Base-by-base conservation (phyloP, 371 early-diverging fungal species). In the Mucor saturninus region DNA sequence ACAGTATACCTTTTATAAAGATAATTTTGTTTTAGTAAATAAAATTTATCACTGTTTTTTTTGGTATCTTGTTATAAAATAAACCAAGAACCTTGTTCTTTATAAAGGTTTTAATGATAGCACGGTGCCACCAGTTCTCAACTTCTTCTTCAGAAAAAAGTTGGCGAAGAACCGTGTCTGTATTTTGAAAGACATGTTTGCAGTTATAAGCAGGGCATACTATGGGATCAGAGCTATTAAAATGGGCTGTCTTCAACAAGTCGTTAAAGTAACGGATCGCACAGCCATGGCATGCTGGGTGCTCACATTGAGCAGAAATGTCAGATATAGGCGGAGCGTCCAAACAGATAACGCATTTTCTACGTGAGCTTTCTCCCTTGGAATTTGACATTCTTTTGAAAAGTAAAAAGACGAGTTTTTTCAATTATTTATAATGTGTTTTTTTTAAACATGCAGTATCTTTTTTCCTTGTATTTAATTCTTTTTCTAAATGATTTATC, bases 71-170 rank as follows among this genome's bases (percentile, higher is more conserved):
- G 50, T 59, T 62, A 48, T 26, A 39, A 21, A 58, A 58, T 5
- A 61, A 51, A 60, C 14, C 40, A 50, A 38, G 6, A 32, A 62
- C 68, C 64, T 59, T 63, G 15, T 68, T 63, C 6, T 29, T 2
- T n/a, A 68, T 51, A 45, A 15, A 59, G 4, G 50, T 14, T 14
- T 46, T 46, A 7, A 37, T 46, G 15, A 55, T 38, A 28, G 57
- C 64, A 13, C 5, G 21, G 31, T 29, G 15, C 69, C 69, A 69
- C 69, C 69, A 69, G 15, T 37, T 8, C 1, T 53, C 31, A 2
- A 28, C 45, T 37, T 64, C 51, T 6, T 29, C 14, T 3, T 43
- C 14, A 13, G 50, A 31, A 8, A 61, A 52, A 10, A 45, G 5
- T 5, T 11, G 28, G 7, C 46, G 5, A 1, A 57, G 21, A 5